Base-by-base conservation (phyloP, 2,329 filamentous ascomycete species). In the Calcarisporium arbuscula region DNA sequence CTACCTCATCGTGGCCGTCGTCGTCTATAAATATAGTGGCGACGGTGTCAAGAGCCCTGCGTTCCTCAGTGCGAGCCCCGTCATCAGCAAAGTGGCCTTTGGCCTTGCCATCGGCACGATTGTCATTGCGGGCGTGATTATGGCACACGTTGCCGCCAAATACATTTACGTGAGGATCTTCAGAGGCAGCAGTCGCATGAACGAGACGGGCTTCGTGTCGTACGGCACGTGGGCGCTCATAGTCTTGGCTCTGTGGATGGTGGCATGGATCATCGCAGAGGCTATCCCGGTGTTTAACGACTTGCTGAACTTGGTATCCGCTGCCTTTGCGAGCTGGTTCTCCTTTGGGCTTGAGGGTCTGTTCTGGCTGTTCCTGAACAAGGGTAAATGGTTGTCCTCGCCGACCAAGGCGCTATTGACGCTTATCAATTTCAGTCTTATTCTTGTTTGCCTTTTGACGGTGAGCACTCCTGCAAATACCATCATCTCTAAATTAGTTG, bases 91-190 rank as follows among this genome's bases (percentile, higher is more conserved):
- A 51, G 58, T 86, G 6, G 80, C 80, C 3, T 87, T 82, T 49
- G 81, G 80, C 19, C 57, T 86, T 41, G 82, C 80, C 1, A 63
- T 82, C 4, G 82, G 82, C 11, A 85, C 82, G 35, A 86, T 87
- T 52, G 70, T 85, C 47, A 78, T 87, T 41, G 80, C 82, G 0
- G 83, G 82, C 32, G 80, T 82, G 14, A 81, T 86, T 53, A 80
- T 84, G 58, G 67, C 64, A 21, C 66, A 62, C 2, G 64, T 68
- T 9, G 57, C 64, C 19, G 58, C 53, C 5, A 64, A 65, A 15
- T 70, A 69, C 40, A 52, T 70, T 40, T 64, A 68, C 47, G 64
- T 58, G 5, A 62, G 66, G 21, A 39, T 63, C n/a, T 70, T 57
- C 50, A 58, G 58, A 45, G 49, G 68, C 37, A 57, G 57, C 36